These are phyloP conservation scores for Cytospora piceae DNA, from an alignment of 2,329 filamentous ascomycete genomes.

Conservation along the genomic window DNA sequence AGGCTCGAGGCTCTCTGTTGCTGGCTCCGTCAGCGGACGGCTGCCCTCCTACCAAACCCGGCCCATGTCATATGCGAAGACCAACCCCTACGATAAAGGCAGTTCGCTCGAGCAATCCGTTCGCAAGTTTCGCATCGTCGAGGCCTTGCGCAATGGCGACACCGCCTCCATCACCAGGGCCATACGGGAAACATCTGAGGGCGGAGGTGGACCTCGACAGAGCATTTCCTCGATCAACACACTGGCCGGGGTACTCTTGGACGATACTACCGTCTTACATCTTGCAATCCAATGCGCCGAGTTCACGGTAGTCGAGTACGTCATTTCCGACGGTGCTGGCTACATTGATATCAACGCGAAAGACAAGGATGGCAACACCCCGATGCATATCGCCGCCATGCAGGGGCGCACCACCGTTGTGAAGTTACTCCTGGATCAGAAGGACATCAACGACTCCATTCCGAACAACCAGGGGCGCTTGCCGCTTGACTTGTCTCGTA, in stretches of 20 bases:
- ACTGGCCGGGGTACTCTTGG: constrained; percentile 53
- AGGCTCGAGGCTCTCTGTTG: constrained; percentile 51
- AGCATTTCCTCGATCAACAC: constrained; percentile 60
- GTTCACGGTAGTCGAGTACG: constrained; percentile 87
- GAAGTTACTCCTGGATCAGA: constrained; percentile 78
- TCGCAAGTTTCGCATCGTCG: constrained; percentile 90
- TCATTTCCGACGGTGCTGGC: constrained; percentile 74
- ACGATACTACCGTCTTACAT: constrained; percentile 90
- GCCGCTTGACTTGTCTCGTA: constrained; percentile 86
- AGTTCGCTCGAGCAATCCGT: constrained; percentile 87
- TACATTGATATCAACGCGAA: constrained; percentile 83
- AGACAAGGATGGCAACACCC: constrained; percentile 92
- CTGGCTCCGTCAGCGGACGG: constrained; percentile 47
- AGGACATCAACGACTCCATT: constrained; percentile 84
- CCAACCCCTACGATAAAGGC: constrained; percentile 46
- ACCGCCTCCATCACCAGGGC: constrained; percentile 87
- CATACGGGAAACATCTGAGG: constrained; percentile 68
- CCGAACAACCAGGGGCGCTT: constrained; percentile 83
- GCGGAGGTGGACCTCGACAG: constrained; percentile 48
- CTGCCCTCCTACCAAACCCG: constrained; percentile 43
- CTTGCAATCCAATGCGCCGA: constrained; percentile 96
- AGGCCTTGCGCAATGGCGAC: constrained; percentile 87
- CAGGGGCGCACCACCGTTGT: constrained; percentile 83
- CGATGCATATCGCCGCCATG: constrained; percentile 83
- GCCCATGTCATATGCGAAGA: constrained; percentile 37